Conservation (phyloP, 148 eudicot genomes). For the Chenopodium album region DNA sequence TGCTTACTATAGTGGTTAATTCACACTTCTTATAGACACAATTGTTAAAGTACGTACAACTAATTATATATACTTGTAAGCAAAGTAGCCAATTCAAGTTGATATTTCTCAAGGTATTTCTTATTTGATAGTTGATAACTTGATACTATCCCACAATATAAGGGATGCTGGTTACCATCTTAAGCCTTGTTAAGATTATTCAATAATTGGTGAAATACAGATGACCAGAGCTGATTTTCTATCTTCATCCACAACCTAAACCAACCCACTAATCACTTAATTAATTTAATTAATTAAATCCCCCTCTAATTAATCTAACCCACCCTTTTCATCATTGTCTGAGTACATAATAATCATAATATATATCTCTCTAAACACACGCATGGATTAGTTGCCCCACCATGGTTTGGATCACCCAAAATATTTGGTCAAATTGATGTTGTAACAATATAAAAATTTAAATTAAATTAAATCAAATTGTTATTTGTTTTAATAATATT, state of each 20-base stretch:
- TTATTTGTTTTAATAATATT: neutral
- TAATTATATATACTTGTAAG: neutral
- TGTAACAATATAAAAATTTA: neutral
- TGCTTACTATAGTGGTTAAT: neutral
- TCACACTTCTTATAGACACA: neutral
- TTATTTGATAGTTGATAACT: too few relatives aligned
- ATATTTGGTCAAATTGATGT: slow-evolving; percentile 13
- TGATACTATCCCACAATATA: neutral
- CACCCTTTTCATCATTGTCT: neutral
- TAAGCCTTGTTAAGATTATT: slow-evolving; percentile 7
- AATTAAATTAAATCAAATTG: neutral
- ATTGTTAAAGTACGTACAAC: neutral
- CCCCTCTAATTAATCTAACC: neutral
- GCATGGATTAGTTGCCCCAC: slow-evolving; percentile 23
- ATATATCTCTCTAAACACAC: neutral
- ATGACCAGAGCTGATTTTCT: neutral
- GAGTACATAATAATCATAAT: neutral
- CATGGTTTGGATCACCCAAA: slow-evolving; percentile 22
- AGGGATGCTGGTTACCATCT: neutral
- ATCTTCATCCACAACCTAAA: slow-evolving; percentile 5
- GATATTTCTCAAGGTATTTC: neutral
- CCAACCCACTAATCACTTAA: slow-evolving; percentile 17
- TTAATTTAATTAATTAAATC: neutral
- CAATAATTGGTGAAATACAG: slow-evolving; percentile 15
- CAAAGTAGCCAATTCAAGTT: neutral